These are phyloP conservation scores for Schwanniomyces polymorphus DNA, from an alignment of 805 yeast species.

Conservation along the genomic window DNA sequence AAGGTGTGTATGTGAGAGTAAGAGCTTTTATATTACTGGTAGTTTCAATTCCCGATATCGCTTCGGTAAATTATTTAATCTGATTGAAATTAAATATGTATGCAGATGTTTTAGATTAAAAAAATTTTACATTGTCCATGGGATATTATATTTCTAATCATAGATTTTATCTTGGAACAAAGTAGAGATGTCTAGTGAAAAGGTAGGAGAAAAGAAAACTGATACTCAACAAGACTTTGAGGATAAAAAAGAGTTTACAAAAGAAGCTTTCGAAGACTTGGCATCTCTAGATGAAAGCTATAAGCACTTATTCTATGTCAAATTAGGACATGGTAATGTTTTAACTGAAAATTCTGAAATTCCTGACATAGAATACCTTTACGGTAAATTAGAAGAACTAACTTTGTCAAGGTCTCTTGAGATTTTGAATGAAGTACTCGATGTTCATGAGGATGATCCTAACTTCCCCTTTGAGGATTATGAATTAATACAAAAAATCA, in stretches of 20 bases:
- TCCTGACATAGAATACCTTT: slow-evolving; percentile 8
- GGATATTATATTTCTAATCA: too few relatives aligned
- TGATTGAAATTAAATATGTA: too few relatives aligned
- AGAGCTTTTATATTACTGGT: too few relatives aligned
- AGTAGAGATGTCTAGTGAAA: neutral
- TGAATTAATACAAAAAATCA: slow-evolving; percentile 18
- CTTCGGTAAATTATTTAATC: too few relatives aligned
- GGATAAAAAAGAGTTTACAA: neutral
- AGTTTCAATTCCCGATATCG: too few relatives aligned
- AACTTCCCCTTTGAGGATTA: slow-evolving; percentile 30
- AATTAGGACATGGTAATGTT: slow-evolving; percentile 8
- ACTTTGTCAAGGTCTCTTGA: slow-evolving; percentile 19
- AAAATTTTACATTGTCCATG: too few relatives aligned
- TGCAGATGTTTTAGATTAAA: too few relatives aligned
- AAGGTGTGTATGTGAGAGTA: too few relatives aligned
- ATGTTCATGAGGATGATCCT: slow-evolving; percentile 29
- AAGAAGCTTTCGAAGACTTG: neutral
- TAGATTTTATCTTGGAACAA: neutral
- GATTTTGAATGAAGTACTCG: slow-evolving; percentile 24
- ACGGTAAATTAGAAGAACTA: slow-evolving; percentile 23
- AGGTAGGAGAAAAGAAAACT: neutral
- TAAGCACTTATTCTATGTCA: slow-evolving; percentile 5
- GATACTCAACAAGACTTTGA: neutral
- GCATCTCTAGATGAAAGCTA: slow-evolving; percentile 1
- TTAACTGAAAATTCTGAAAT: neutral